A percentile compares a stretch with the other conserved stretches of the same genome.
Evolutionary conservation across 352 stramenopile species (phyloP).

Genomic region (Globisporangium rhizosaccharum): DNA sequence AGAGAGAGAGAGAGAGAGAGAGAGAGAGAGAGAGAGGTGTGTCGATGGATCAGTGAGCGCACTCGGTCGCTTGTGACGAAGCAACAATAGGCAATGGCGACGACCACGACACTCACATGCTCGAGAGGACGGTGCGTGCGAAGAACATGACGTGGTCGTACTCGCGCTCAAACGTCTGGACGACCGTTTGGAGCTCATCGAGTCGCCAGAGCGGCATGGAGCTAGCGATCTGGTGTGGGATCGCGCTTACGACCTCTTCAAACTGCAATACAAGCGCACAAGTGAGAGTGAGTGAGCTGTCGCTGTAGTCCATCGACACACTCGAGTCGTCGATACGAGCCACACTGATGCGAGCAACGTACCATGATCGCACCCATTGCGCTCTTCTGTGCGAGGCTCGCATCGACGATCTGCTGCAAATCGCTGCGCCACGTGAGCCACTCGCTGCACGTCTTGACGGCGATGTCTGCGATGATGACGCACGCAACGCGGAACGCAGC

Average conservation of each 20-base stretch:
- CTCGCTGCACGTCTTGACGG: conserved; percentile 36
- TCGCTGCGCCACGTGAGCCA: conserved; percentile 46
- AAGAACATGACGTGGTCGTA: conserved; percentile 32
- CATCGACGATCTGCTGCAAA: conserved; percentile 40
- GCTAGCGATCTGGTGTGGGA: conserved; percentile 37
- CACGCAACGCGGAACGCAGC: conserved; percentile 36
- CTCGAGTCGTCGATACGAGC: neutral
- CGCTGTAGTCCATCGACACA: neutral
- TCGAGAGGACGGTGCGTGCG: conserved; percentile 35
- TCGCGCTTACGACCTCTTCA: conserved; percentile 39
- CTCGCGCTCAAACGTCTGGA: conserved; percentile 35
- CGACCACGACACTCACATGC: conserved; percentile 24
- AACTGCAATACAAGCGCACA: conserved; percentile 15
- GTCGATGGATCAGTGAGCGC: too few relatives aligned
- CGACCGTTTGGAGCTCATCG: conserved; percentile 20
- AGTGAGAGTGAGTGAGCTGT: too few relatives aligned
- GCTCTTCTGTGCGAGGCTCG: conserved; percentile 24
- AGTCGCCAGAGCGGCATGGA: conserved; percentile 20
- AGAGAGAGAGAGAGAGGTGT: neutral
- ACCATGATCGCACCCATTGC: conserved; percentile 33
- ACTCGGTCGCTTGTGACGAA: too few relatives aligned
- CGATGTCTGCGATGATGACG: conserved; percentile 37
- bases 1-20: too few relatives aligned
- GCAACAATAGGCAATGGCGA: neutral
- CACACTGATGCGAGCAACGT: neutral